Base-by-base conservation (phyloP, 768 basidiomycete genomes). In the Ramaria sp. region DNA sequence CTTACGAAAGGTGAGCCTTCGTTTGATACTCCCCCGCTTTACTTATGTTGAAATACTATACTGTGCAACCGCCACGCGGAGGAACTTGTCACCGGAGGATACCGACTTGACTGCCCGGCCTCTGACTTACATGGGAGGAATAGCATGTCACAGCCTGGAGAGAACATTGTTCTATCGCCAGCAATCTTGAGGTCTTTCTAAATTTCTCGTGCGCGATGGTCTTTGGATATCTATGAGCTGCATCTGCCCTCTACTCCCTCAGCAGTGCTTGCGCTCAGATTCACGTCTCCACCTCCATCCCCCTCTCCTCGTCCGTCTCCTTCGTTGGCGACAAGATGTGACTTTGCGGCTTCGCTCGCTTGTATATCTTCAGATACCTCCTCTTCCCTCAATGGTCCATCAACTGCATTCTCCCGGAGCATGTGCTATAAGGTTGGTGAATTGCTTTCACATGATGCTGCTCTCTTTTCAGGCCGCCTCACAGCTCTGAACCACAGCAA, bases 51-150 rank as follows among this genome's bases (percentile, higher is more conserved):
- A 37, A 52, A 19, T 39, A 42, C 13, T 59, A 49, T 59, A 54
- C 17, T 41, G 37, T 54, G 24, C 62, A 90, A 88, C 86, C 61
- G 88, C 87, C 38, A 84, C 89, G 6, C 86, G 91, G 69, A 80
- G 89, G 59, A 88, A 91, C 69, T 73, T 95, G 54, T 91, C 89
- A 49, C 80, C 87, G 12, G 80, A 81, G 65, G 92, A 94, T 67
- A 93, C 91, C 43, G 92, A 95, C 69, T 75, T 94, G 54, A 92
- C 94, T 67, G 91, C 76, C 93, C 55, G 76, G 77, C 11, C 72
- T 85, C 54, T 77, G 91, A 47, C 65, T 93, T 49, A 77, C 78
- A 34, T 95, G 88, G 87, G 91, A 92, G 68, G 88, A 91, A 60
- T 75, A 80, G 60, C 80, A 89, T 24, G 72, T 73, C 53, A 74